Conservation (phyloP, 768 basidiomycete species). For the Mycena polygramma region DNA sequence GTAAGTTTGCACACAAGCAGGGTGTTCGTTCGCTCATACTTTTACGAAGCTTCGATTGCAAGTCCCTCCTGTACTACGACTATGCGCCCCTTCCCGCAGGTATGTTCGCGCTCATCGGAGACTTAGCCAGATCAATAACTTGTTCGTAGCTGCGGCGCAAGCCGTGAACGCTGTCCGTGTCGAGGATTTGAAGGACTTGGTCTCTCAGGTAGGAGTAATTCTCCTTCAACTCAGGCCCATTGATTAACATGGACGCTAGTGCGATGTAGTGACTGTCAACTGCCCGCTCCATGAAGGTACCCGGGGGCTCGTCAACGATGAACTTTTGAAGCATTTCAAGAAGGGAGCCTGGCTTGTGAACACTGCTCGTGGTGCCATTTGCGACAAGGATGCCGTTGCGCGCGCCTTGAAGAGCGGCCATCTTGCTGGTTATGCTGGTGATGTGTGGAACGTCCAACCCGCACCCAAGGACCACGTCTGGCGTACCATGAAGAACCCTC, state of each 20-base stretch:
- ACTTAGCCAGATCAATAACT: background rate
- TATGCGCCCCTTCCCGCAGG: slow-evolving; percentile 79
- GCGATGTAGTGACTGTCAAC: slow-evolving; percentile 90
- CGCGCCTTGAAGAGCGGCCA: slow-evolving; percentile 83
- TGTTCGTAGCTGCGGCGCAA: slow-evolving; percentile 67
- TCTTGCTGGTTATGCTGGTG: slow-evolving; percentile 71
- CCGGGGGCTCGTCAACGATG: slow-evolving; percentile 81
- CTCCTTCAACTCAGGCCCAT: slow-evolving; percentile 71
- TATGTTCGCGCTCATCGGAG: slow-evolving; percentile 41
- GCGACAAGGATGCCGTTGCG: slow-evolving; percentile 85
- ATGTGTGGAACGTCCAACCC: slow-evolving; percentile 92
- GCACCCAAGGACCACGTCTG: slow-evolving; percentile 89
- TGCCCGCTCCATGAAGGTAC: slow-evolving; percentile 91
- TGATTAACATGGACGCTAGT: slow-evolving; percentile 49
- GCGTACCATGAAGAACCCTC: slow-evolving; percentile 85
- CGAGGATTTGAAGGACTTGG: slow-evolving; percentile 73
- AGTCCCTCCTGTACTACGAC: slow-evolving; percentile 93
- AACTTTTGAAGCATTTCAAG: slow-evolving; percentile 90
- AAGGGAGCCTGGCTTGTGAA: slow-evolving; percentile 94
- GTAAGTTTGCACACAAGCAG: slow-evolving; percentile 15
- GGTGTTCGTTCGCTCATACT: background rate
- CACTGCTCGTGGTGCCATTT: slow-evolving; percentile 94
- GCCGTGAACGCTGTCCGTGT: slow-evolving; percentile 81
- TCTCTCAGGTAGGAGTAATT: slow-evolving; percentile 58
- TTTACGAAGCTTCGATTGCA: slow-evolving; percentile 74